These are phyloP conservation scores for Rhododendron molle DNA, from an alignment of 148 eudicot genomes.

Conservation along the genomic window DNA sequence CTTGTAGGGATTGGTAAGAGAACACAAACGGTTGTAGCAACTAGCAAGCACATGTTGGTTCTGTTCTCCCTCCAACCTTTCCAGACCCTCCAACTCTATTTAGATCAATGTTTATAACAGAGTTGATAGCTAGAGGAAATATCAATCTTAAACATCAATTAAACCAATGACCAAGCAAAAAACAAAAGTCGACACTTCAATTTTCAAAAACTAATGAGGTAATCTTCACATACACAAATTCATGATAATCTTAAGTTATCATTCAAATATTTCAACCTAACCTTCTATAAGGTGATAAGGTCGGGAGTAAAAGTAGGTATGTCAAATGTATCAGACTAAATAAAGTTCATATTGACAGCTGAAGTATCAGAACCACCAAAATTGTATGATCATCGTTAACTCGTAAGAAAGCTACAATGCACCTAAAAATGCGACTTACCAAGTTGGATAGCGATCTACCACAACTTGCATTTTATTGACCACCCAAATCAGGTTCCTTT, in stretches of 20 bases:
- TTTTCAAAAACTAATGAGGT: neutral
- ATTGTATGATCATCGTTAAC: neutral
- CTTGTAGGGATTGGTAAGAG: neutral
- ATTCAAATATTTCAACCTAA: neutral
- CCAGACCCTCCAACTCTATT: neutral
- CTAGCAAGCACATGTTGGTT: neutral
- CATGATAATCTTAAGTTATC: neutral
- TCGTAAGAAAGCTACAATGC: neutral
- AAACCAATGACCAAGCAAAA: neutral
- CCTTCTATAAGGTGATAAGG: neutral
- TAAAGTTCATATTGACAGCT: neutral
- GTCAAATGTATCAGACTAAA: neutral
- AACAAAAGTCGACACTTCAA: neutral
- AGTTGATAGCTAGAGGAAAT: neutral
- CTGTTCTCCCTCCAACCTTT: neutral
- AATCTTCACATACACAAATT: neutral
- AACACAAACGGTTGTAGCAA: neutral
- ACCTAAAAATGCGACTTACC: constrained; percentile 42
- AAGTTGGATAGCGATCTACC: constrained; percentile 89
- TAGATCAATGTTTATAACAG: neutral
- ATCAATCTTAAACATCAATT: too few relatives aligned
- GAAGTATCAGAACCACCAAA: neutral
- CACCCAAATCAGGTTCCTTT: constrained; percentile 88
- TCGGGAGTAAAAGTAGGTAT: neutral
- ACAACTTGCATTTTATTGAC: constrained; percentile 85